These are phyloP conservation scores for Pyricularia sp. DNA, from an alignment of 2,329 filamentous ascomycete genomes.

Conservation along the genomic window DNA sequence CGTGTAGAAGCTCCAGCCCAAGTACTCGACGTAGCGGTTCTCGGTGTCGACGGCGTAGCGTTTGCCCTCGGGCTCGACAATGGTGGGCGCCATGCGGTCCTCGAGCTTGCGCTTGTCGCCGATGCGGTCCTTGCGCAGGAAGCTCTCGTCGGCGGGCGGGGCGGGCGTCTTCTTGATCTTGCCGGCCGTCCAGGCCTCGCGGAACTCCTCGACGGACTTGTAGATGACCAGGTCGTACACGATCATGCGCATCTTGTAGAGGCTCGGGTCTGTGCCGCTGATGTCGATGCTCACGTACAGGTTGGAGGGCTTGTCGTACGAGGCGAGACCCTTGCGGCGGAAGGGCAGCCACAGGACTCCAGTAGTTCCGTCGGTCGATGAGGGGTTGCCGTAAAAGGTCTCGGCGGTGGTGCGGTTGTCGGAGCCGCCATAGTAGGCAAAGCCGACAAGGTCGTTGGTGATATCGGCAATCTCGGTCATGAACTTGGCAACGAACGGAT, in stretches of 20 bases:
- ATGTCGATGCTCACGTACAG: conserved; percentile 33
- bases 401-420: conserved; percentile 21
- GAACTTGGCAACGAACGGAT: conserved; percentile 24
- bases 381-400: conserved; percentile 23
- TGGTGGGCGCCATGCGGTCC: conserved; percentile 24
- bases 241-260: conserved; percentile 31
- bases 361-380: conserved; percentile 28
- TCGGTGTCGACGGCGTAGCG: conserved; percentile 32
- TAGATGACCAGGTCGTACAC: conserved; percentile 31
- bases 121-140: conserved; percentile 20
- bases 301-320: conserved; percentile 32
- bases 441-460: conserved; percentile 26
- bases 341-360: conserved; percentile 31
- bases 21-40: conserved; percentile 38
- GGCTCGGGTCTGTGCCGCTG: conserved; percentile 30
- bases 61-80: conserved; percentile 26
- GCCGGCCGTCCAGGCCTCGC: conserved; percentile 25
- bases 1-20: conserved; percentile 44
- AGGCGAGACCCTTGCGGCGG: conserved; percentile 26
- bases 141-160: conserved; percentile 9
- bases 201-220: conserved; percentile 21
- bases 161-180: conserved; percentile 6
- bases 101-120: conserved; percentile 23
- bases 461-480: conserved; percentile 27
- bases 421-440: conserved; percentile 21